These are phyloP conservation scores for Alternaria sp. DNA, from an alignment of 2,329 filamentous ascomycete genomes.

Conservation along the genomic window DNA sequence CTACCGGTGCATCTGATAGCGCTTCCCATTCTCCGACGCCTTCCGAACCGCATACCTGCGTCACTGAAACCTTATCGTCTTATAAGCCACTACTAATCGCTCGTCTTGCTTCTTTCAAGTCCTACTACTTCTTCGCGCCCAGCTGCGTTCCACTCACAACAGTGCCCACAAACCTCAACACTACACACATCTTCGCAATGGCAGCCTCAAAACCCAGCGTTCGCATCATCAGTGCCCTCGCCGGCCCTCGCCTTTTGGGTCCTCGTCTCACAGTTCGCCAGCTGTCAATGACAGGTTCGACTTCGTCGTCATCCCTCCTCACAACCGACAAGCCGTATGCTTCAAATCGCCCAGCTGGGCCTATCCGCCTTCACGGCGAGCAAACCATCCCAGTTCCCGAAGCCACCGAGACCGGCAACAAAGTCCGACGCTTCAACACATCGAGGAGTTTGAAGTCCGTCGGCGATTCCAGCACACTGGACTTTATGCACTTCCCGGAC, in stretches of 20 bases:
- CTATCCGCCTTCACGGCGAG: slow-evolving; percentile 60
- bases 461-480: slow-evolving; percentile 67
- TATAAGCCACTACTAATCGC: slow-evolving; percentile 7
- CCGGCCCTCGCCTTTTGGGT: slow-evolving; percentile 53
- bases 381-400: slow-evolving; percentile 54
- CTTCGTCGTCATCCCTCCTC: slow-evolving; percentile 62
- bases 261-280: slow-evolving; percentile 55
- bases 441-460: slow-evolving; percentile 64
- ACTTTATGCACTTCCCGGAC: slow-evolving; percentile 68
- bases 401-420: slow-evolving; percentile 35
- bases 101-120: background rate
- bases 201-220: slow-evolving; percentile 19
- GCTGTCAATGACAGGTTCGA: slow-evolving; percentile 68
- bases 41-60: slow-evolving; percentile 6
- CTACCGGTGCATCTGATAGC: slow-evolving; percentile 5
- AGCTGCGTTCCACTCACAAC: background rate
- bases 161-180: background rate
- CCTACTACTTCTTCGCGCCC: background rate
- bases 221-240: slow-evolving; percentile 47
- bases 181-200: slow-evolving; percentile 13
- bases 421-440: slow-evolving; percentile 68
- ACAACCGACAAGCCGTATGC: slow-evolving; percentile 59
- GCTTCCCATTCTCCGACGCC: slow-evolving; percentile 5
- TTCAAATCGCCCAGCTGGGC: slow-evolving; percentile 48
- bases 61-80: slow-evolving; percentile 9